Evolutionary conservation across 2,329 filamentous ascomycete species (phyloP).

Genomic region (Epichloe bromicola): DNA sequence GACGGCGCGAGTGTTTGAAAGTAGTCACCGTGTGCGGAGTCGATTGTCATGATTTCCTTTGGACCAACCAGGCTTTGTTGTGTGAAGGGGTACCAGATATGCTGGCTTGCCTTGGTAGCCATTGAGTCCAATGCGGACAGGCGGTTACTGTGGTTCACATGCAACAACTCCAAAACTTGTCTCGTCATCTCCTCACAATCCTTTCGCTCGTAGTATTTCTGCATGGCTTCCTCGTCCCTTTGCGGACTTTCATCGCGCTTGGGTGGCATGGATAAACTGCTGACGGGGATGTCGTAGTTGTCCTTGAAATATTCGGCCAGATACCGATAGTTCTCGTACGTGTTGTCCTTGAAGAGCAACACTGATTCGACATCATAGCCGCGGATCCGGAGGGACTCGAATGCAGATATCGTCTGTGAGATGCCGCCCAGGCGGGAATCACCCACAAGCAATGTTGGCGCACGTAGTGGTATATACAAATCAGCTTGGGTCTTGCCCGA

Average conservation of each 20-base stretch:
- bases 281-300: constrained; percentile 42
- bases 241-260: constrained; percentile 21
- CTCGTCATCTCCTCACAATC: constrained; percentile 25
- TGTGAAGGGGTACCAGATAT: constrained; percentile 81
- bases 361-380: constrained; percentile 66
- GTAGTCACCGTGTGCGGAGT: constrained; percentile 67
- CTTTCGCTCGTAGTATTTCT: constrained; percentile 45
- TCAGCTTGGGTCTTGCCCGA: constrained; percentile 68
- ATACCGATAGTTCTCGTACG: constrained; percentile 57
- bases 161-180: constrained; percentile 36
- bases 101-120: constrained; percentile 43
- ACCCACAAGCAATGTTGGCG: constrained; percentile 61
- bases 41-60: constrained; percentile 58
- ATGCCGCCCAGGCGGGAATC: constrained; percentile 70
- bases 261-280: constrained; percentile 48
- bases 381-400: constrained; percentile 62
- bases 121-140: constrained; percentile 48
- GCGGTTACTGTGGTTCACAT: constrained; percentile 39
- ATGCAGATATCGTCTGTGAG: constrained; percentile 66
- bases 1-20: constrained; percentile 45
- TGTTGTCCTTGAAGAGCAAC: constrained; percentile 52
- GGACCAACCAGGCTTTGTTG: constrained; percentile 55
- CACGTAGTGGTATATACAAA: constrained; percentile 59
- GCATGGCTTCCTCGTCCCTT: constrained; percentile 45
- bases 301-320: constrained; percentile 53